phyloP scores from a whole-genome alignment of 2,329 filamentous ascomycete species.

The Lecanicillium sp. region DNA sequence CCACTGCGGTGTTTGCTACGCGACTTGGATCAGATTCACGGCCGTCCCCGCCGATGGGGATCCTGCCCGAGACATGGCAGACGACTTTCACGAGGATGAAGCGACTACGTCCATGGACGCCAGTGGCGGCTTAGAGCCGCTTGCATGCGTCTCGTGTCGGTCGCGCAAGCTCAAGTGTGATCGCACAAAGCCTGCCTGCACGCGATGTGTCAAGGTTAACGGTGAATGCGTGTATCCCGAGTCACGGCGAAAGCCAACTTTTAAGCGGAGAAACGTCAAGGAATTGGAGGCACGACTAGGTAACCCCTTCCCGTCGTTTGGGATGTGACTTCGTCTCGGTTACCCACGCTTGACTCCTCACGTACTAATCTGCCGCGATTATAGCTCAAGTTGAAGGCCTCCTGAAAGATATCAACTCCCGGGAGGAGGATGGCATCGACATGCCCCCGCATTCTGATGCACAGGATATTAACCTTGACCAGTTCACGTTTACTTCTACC shows the following conservation, averaged over 20 bases:
- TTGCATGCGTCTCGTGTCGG: constrained; percentile 79
- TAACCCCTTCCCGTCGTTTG: constrained; percentile 32
- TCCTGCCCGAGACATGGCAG: constrained; percentile 4
- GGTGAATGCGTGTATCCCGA: constrained; percentile 84
- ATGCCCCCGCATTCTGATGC: constrained; percentile 11
- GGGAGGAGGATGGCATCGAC: constrained; percentile 14
- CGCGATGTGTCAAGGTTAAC: constrained; percentile 66
- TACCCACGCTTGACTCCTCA: too few relatives aligned
- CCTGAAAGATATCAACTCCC: constrained; percentile 55
- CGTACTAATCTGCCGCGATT: constrained; percentile 6
- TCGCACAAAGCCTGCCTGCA: constrained; percentile 68
- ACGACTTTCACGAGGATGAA: not conserved
- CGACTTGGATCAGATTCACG: too few relatives aligned
- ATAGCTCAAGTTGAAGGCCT: constrained; percentile 76
- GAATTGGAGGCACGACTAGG: constrained; percentile 81
- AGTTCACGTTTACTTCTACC: not conserved
- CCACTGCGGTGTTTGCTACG: too few relatives aligned
- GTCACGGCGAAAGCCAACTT: constrained; percentile 77
- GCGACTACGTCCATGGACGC: not conserved
- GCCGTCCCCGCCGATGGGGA: too few relatives aligned
- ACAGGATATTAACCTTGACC: constrained; percentile 1
- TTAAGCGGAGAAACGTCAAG: constrained; percentile 84
- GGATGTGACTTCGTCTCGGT: too few relatives aligned
- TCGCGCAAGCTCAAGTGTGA: constrained; percentile 85
- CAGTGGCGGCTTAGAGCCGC: constrained; percentile 30